Conservation (phyloP, 345 rosid genomes). For the Lepidium didymum region DNA sequence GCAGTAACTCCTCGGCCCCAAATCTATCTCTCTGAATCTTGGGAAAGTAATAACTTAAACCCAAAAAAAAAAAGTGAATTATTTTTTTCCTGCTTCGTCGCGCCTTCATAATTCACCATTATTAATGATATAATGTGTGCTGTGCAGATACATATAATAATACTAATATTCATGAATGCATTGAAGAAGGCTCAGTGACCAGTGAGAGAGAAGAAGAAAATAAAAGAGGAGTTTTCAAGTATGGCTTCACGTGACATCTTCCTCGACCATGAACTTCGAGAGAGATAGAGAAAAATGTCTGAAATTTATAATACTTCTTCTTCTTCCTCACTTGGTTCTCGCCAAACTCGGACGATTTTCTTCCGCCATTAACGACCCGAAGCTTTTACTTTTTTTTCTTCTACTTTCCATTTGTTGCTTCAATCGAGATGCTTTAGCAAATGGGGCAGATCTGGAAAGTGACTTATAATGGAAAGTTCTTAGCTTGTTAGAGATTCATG, state of each 20-base stretch:
- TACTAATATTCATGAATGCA: constrained; percentile 17
- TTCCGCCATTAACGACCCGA: constrained; percentile 1
- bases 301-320: not conserved
- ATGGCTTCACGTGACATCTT: constrained; percentile 53
- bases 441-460: constrained; percentile 27
- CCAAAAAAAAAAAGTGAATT: not conserved
- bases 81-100: constrained; percentile 6
- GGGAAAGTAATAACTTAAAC: not conserved
- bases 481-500: constrained; percentile 1
- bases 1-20: constrained; percentile 29
- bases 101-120: constrained; percentile 8
- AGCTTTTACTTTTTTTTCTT: not conserved
- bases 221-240: constrained; percentile 12
- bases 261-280: constrained; percentile 38
- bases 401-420: not conserved
- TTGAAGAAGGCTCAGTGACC: constrained; percentile 10
- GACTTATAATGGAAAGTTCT: constrained; percentile 14
- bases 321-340: not conserved
- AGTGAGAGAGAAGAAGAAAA: not conserved
- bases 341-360: not conserved
- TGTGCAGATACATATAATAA: not conserved
- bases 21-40: constrained; percentile 17
- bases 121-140: constrained; percentile 10
- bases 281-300: constrained; percentile 12
- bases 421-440: constrained; percentile 16